Percentiles rank a stretch among this genome's conserved stretches.
These are phyloP conservation scores for Aurantiochytrium sp. DNA, from an alignment of 108 stramenopile genomes.

Conservation along the genomic window DNA sequence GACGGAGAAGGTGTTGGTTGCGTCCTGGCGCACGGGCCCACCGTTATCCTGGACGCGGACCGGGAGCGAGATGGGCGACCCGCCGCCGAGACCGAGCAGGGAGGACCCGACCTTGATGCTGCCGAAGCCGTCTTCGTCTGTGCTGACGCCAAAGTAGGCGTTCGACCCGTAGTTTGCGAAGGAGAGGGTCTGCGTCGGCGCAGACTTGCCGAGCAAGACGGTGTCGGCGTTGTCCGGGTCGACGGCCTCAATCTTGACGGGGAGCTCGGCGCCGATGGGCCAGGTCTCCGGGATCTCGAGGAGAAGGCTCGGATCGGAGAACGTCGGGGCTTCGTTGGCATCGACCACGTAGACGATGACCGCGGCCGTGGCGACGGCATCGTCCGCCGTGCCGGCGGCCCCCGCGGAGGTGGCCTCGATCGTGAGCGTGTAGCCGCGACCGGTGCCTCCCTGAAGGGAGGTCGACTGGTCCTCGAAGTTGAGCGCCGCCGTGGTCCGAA, in stretches of 20 bases:
- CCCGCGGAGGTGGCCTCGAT: neutral
- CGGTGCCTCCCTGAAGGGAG: neutral
- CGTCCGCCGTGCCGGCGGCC: neutral
- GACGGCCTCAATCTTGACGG: neutral
- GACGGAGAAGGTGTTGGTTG: neutral
- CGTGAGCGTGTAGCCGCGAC: neutral
- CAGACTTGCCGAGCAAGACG: neutral
- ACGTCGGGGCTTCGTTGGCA: neutral
- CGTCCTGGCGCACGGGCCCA: neutral
- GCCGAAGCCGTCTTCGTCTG: neutral
- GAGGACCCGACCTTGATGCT: neutral
- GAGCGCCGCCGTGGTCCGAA: neutral
- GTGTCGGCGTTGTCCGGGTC: slow-evolving; percentile 2
- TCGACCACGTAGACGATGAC: slow-evolving; percentile 15
- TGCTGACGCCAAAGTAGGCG: neutral
- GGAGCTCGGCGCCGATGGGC: neutral
- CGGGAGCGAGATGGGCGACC: neutral
- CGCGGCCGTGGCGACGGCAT: neutral
- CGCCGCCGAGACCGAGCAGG: neutral
- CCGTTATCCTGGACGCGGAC: neutral
- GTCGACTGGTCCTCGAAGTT: neutral
- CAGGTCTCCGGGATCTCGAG: neutral
- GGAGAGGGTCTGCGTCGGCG: neutral
- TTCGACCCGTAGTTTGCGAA: neutral
- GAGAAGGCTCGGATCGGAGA: neutral